Evolutionary conservation across 2,329 filamentous ascomycete species (phyloP), one percentile per base, ranked within the genome.

Genomic region (Epichloe hybrida): DNA sequence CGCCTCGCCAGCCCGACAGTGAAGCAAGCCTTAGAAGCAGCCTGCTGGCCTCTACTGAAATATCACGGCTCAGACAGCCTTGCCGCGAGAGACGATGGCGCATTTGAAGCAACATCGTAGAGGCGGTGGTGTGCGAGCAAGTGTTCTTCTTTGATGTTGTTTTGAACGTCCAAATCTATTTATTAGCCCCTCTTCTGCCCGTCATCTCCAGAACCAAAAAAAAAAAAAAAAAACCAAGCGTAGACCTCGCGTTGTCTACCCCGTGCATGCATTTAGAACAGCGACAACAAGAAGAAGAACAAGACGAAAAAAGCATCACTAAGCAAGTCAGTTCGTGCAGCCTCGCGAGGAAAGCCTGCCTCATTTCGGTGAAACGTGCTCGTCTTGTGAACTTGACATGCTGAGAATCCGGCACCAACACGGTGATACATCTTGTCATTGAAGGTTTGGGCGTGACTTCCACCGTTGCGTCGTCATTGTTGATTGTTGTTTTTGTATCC

Each of bases 221-320:
- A n/a, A n/a, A n/a, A n/a, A n/a, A n/a, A n/a, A n/a, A n/a, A n/a
- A n/a, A n/a, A n/a, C n/a, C 39, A 36, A 49, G 20, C n/a, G 20
- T 48, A 41, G 54, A 48, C 52, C 46, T 51, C 50, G 46, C 27
- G 27, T 31, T 9, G 27, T 53, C 53, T 57, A 56, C 50, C 49
- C 54, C 52, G 52, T 56, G 54, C 52, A 53, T 53, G 46, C 52
- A 49, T 45, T 50, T 53, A 52, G 50, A 54, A 42, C 40, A 27
- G 27, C 17, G 27, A 31, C 27, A 8, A 31, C 9, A 11, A 27
- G 5, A 42, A 12, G 40, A 5, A 42, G 15, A 38, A 23, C 1
- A 17, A 17, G 17, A 2, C 17, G 17, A 17, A 20, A 21, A 48
- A 55, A 20, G 1, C 8, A 35, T 20, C 21, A 45, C 27, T 4